phyloP scores from a whole-genome alignment of 2,329 filamentous ascomycete genomes.

The Cladophialophora carrionii region DNA sequence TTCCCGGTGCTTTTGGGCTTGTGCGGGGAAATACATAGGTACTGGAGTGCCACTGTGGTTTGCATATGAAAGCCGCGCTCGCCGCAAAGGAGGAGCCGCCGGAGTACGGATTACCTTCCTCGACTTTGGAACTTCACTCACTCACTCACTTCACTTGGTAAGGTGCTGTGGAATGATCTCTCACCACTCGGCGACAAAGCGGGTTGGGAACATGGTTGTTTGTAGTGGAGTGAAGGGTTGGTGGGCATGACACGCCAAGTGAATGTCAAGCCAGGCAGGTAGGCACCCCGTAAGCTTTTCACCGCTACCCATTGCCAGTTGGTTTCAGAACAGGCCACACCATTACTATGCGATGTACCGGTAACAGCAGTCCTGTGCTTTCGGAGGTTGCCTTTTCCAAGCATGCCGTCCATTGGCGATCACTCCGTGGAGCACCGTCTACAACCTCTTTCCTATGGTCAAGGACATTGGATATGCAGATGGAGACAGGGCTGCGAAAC shows the following conservation, averaged over 20 bases:
- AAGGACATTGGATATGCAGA: not conserved
- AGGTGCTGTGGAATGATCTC: no score
- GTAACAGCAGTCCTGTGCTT: no score
- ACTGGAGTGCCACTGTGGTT: not conserved
- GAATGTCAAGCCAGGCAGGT: not conserved
- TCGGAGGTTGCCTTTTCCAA: not conserved
- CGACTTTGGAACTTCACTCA: not conserved
- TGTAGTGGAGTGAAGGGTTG: not conserved
- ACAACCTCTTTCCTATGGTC: not conserved
- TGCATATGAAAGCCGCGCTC: no score
- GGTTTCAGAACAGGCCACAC: no score
- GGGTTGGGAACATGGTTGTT: no score
- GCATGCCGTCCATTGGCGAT: not conserved
- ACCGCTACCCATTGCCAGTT: no score
- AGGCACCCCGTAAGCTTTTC: no score
- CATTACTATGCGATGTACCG: no score
- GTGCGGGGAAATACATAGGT: not conserved
- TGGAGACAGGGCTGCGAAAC: not conserved
- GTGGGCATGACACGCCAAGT: not conserved
- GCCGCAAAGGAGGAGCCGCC: not conserved
- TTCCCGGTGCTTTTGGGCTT: not conserved
- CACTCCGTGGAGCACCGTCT: not conserved
- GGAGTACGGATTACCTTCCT: no score
- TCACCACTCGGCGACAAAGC: not conserved
- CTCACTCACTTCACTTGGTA: not conserved